Conservation (phyloP, 805 yeast genomes). For the Komagataella ulmi region DNA sequence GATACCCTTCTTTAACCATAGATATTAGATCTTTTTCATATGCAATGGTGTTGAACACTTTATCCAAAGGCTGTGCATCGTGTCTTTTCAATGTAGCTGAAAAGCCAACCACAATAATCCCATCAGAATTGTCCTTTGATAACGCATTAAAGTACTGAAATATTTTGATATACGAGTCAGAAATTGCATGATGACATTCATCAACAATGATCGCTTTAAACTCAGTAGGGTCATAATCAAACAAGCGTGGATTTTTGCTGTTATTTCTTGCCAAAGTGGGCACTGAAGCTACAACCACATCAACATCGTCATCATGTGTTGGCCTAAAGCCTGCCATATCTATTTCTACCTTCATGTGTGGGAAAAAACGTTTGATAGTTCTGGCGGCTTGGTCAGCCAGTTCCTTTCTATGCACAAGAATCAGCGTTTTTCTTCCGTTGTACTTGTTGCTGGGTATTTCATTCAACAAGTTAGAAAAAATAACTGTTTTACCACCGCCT, state of each 20-base stretch:
- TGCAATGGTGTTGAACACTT: slow-evolving; percentile 59
- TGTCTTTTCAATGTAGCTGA: slow-evolving; percentile 77
- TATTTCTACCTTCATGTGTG: slow-evolving; percentile 38
- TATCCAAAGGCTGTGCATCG: slow-evolving; percentile 49
- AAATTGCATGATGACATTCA: slow-evolving; percentile 89
- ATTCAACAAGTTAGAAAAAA: slow-evolving; percentile 47
- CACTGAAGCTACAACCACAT: slow-evolving; percentile 68
- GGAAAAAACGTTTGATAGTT: slow-evolving; percentile 32
- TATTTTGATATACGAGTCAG: slow-evolving; percentile 47
- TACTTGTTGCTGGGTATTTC: slow-evolving; percentile 14
- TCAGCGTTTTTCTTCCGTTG: slow-evolving; percentile 29
- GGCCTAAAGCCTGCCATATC: slow-evolving; percentile 54
- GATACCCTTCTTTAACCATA: slow-evolving; percentile 56
- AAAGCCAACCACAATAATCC: slow-evolving; percentile 60
- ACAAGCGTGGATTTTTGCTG: slow-evolving; percentile 27
- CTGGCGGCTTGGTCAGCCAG: slow-evolving; percentile 56
- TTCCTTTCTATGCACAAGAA: slow-evolving; percentile 75
- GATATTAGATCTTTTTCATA: slow-evolving; percentile 51
- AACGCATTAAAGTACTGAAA: slow-evolving; percentile 44
- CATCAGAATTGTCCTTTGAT: slow-evolving; percentile 14
- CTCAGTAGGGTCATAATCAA: slow-evolving; percentile 38
- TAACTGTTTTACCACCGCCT: slow-evolving; percentile 90
- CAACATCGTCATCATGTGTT: slow-evolving; percentile 24
- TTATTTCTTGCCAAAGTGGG: slow-evolving; percentile 38
- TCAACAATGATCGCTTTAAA: slow-evolving; percentile 70